These are phyloP conservation scores for Citrus mangshanensis DNA, from an alignment of 345 rosid species.

Conservation along the genomic window DNA sequence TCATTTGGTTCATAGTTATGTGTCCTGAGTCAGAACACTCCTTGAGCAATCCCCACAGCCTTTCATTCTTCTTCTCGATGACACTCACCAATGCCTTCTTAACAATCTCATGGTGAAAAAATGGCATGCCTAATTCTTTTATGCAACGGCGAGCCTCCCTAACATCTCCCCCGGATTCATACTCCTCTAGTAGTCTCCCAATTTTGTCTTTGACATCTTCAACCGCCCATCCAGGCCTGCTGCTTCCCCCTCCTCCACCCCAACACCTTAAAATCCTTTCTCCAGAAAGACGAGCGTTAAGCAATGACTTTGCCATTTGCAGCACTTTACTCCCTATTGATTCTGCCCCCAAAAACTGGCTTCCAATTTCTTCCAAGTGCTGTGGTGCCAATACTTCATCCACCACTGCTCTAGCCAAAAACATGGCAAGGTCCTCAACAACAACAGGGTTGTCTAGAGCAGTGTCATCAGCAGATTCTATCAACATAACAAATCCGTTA, in stretches of 20 bases:
- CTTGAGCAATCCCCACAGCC: conserved; percentile 53
- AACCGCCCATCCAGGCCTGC: conserved; percentile 58
- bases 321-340: conserved; percentile 60
- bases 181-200: conserved; percentile 70
- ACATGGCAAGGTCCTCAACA: conserved; percentile 86
- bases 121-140: conserved; percentile 82
- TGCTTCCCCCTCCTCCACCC: conserved; percentile 77
- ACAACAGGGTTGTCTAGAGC: conserved; percentile 76
- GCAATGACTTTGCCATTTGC: conserved; percentile 68
- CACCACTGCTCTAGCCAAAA: conserved; percentile 75
- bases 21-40: conserved; percentile 65
- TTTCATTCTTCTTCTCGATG: conserved; percentile 60
- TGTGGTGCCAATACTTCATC: conserved; percentile 83
- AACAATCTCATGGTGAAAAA: conserved; percentile 83
- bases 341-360: conserved; percentile 44
- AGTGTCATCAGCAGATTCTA: conserved; percentile 81
- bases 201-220: conserved; percentile 79
- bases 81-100: conserved; percentile 60
- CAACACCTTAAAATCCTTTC: conserved; percentile 82
- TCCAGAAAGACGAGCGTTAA: conserved; percentile 72
- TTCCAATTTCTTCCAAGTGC: conserved; percentile 60
- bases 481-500: conserved; percentile 61
- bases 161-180: conserved; percentile 66
- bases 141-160: conserved; percentile 77
- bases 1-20: conserved; percentile 72